These are phyloP conservation scores for Eremothecium sinecaudum DNA, from an alignment of 1,139 yeast genomes.

Conservation along the genomic window DNA sequence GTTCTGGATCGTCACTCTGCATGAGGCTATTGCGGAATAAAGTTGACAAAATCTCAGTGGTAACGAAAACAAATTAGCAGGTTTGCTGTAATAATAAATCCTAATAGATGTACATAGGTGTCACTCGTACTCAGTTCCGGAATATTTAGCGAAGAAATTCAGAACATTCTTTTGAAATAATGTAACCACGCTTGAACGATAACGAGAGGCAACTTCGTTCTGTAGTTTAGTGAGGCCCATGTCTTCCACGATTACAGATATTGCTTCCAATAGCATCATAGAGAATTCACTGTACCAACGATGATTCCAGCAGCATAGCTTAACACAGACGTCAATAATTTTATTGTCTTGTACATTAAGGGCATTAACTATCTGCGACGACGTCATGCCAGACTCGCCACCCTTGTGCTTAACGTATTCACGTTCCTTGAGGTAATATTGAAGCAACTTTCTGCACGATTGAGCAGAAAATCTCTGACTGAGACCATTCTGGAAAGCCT, in stretches of 20 bases:
- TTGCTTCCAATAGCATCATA: conserved; percentile 47
- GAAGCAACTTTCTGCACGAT: conserved; percentile 66
- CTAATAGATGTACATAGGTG: too few relatives aligned
- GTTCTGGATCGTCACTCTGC: too few relatives aligned
- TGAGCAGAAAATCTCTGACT: conserved; percentile 71
- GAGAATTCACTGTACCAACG: conserved; percentile 94
- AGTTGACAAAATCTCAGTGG: too few relatives aligned
- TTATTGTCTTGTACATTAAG: conserved; percentile 47
- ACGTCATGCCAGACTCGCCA: conserved; percentile 21
- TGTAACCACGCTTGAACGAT: conserved; percentile 37
- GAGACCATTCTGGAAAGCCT: conserved; percentile 69
- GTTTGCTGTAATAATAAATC: too few relatives aligned
- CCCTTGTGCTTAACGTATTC: conserved; percentile 20
- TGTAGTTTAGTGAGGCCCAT: conserved; percentile 73
- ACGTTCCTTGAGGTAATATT: conserved; percentile 43
- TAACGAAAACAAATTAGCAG: too few relatives aligned
- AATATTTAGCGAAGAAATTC: conserved; percentile 21
- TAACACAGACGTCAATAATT: conserved; percentile 63
- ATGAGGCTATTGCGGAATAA: too few relatives aligned
- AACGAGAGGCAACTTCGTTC: conserved; percentile 66
- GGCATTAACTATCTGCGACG: conserved; percentile 34
- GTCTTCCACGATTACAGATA: conserved; percentile 56
- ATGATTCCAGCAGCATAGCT: conserved; percentile 86
- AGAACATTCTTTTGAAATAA: conserved; percentile 31
- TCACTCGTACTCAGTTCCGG: conserved; percentile 25